phyloP scores from a whole-genome alignment of 2,329 filamentous ascomycete genomes.

The Neonectria punicea region DNA sequence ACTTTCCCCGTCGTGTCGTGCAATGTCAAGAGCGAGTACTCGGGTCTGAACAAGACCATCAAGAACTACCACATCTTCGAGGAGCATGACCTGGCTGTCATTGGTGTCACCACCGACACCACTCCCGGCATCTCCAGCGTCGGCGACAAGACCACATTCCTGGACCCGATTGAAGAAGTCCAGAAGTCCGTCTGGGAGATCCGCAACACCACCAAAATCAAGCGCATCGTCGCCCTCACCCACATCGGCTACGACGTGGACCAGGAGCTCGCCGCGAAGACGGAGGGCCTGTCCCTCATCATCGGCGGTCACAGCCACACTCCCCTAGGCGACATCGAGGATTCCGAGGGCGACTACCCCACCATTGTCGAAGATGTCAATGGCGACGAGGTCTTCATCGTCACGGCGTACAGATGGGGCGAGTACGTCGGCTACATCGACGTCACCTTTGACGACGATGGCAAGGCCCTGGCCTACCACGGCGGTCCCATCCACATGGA shows the following conservation, averaged over 20 bases:
- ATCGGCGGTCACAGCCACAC: constrained; percentile 72
- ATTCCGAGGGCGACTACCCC: constrained; percentile 69
- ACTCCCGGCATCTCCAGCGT: constrained; percentile 69
- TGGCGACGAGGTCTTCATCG: constrained; percentile 74
- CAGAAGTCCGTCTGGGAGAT: constrained; percentile 72
- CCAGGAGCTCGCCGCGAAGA: constrained; percentile 67
- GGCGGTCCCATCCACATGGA: constrained; percentile 72
- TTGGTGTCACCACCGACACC: constrained; percentile 71
- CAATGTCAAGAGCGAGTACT: constrained; percentile 70
- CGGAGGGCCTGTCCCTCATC: constrained; percentile 73
- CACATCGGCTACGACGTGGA: constrained; percentile 75
- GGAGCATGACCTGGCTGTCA: constrained; percentile 68
- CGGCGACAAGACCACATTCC: constrained; percentile 67
- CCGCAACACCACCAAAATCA: constrained; percentile 69
- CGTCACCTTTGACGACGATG: constrained; percentile 68
- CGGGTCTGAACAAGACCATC: constrained; percentile 69
- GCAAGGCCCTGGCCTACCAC: constrained; percentile 70
- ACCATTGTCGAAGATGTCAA: constrained; percentile 70
- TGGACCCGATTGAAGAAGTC: constrained; percentile 66
- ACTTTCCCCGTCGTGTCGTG: constrained; percentile 73
- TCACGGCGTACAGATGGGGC: constrained; percentile 75
- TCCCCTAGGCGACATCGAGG: constrained; percentile 68
- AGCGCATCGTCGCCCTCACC: constrained; percentile 72
- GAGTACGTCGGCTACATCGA: constrained; percentile 76
- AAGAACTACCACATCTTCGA: constrained; percentile 74